These are phyloP conservation scores for Chlorophyllum brunneum DNA, from an alignment of 768 basidiomycete species.

Conservation along the genomic window DNA sequence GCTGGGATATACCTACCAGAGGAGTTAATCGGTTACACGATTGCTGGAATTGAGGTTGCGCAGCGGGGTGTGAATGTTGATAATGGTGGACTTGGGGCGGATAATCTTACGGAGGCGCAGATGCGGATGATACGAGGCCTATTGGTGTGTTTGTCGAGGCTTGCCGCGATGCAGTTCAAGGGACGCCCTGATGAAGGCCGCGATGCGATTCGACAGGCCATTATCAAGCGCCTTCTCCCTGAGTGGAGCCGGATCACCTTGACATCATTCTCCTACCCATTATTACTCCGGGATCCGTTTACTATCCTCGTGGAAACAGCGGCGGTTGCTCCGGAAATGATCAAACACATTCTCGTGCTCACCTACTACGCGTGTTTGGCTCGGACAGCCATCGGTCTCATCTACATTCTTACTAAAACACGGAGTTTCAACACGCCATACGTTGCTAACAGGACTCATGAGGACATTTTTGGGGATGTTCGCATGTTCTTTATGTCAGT, in stretches of 20 bases:
- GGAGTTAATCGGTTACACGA: slow-evolving; percentile 86
- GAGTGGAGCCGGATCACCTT: slow-evolving; percentile 89
- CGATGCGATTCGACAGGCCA: slow-evolving; percentile 75
- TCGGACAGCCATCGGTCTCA: slow-evolving; percentile 79
- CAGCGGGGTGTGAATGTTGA: slow-evolving; percentile 54
- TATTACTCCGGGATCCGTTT: slow-evolving; percentile 88
- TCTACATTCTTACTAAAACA: slow-evolving; percentile 76
- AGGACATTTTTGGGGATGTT: slow-evolving; percentile 78
- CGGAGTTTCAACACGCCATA: slow-evolving; percentile 49
- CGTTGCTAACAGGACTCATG: slow-evolving; percentile 45
- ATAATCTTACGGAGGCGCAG: slow-evolving; percentile 76
- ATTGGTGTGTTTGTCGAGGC: slow-evolving; percentile 60
- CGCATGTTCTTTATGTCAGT: slow-evolving; percentile 90
- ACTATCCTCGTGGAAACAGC: slow-evolving; percentile 88
- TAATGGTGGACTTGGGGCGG: slow-evolving; percentile 54
- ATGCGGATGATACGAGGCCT: slow-evolving; percentile 75
- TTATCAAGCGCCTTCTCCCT: slow-evolving; percentile 85
- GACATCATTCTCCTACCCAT: slow-evolving; percentile 78
- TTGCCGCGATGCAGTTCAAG: slow-evolving; percentile 68
- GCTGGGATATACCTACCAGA: slow-evolving; percentile 89
- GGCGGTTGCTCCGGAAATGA: slow-evolving; percentile 83
- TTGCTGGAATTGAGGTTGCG: slow-evolving; percentile 76
- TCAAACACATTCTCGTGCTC: slow-evolving; percentile 84
- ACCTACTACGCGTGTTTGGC: slow-evolving; percentile 90
- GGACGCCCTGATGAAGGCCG: slow-evolving; percentile 69